Percentiles rank a stretch among this genome's conserved stretches.
Conservation (phyloP, 2,329 filamentous ascomycete species). For the Emericellopsis cladophorae region DNA sequence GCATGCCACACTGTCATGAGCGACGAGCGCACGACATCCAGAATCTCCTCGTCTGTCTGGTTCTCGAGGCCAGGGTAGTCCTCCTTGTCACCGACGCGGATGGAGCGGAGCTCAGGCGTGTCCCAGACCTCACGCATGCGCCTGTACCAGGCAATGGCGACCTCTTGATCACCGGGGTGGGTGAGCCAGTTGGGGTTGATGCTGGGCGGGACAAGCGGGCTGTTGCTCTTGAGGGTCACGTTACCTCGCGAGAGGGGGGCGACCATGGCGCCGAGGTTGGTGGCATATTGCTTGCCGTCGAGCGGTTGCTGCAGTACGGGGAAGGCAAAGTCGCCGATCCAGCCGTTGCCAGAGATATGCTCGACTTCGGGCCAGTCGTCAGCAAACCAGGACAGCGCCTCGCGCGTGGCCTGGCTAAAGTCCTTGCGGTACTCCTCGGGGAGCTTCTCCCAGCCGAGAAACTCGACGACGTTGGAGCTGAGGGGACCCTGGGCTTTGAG, state of each 20-base stretch:
- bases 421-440: constrained; percentile 6
- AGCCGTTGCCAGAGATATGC: constrained; percentile 8
- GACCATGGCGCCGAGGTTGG: constrained; percentile 16
- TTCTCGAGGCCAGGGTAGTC: constrained; percentile 21
- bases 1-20: constrained; percentile 19
- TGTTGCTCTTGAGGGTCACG: constrained; percentile 23
- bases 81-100: constrained; percentile 19
- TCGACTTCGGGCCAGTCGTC: constrained; percentile 9
- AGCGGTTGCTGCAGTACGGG: constrained; percentile 5
- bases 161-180: constrained; percentile 25
- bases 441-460: constrained; percentile 12
- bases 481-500: constrained; percentile 7
- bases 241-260: constrained; percentile 29
- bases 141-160: constrained; percentile 27
- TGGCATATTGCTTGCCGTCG: constrained; percentile 10
- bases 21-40: constrained; percentile 14
- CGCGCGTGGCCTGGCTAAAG: constrained; percentile 6
- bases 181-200: constrained; percentile 33
- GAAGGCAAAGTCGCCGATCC: constrained; percentile 7
- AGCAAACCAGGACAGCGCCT: constrained; percentile 5
- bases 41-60: constrained; percentile 27
- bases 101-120: constrained; percentile 12
- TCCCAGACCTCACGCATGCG: constrained; percentile 22
- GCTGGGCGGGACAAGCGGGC: constrained; percentile 21
- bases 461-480: constrained; percentile 10